These are phyloP conservation scores for Plasmopara halstedii DNA, from an alignment of 352 stramenopile species.

Conservation along the genomic window DNA sequence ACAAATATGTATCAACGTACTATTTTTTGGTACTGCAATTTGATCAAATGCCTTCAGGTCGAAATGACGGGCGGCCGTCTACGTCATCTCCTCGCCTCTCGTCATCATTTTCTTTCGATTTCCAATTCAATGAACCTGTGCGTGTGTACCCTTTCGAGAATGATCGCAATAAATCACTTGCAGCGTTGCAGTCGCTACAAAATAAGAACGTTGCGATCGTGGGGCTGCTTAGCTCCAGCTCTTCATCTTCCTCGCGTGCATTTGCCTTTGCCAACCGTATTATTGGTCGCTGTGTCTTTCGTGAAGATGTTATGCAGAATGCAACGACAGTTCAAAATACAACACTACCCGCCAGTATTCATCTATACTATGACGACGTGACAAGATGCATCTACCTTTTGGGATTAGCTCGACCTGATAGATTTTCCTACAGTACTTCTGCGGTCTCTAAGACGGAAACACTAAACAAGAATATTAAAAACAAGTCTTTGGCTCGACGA, in stretches of 20 bases:
- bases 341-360: slow-evolving; percentile 29
- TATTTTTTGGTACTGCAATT: too few species aligned
- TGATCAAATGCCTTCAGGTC: slow-evolving; percentile 15
- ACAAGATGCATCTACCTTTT: slow-evolving; percentile 48
- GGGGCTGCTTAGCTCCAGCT: slow-evolving; percentile 36
- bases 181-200: slow-evolving; percentile 37
- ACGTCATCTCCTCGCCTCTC: slow-evolving; percentile 7
- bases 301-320: slow-evolving; percentile 20
- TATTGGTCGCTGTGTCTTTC: slow-evolving; percentile 50
- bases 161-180: slow-evolving; percentile 6
- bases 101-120: slow-evolving; percentile 23
- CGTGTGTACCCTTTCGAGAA: slow-evolving; percentile 47
- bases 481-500: slow-evolving; percentile 1
- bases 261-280: slow-evolving; percentile 55
- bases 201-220: slow-evolving; percentile 37
- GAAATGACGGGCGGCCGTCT: slow-evolving; percentile 4
- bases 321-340: slow-evolving; percentile 16
- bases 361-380: slow-evolving; percentile 51
- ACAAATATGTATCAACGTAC: too few species aligned
- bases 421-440: slow-evolving; percentile 19
- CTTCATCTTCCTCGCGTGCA: slow-evolving; percentile 20
- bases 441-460: slow-evolving; percentile 3
- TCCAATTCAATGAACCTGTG: slow-evolving; percentile 34
- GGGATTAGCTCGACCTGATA: slow-evolving; percentile 36
- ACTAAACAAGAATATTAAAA: slow-evolving; percentile 8